Evolutionary conservation across 164 flowering plant genomes (phyloP), one percentile per base, ranked within the genome.

Genomic region (Magnolia officinalis): DNA sequence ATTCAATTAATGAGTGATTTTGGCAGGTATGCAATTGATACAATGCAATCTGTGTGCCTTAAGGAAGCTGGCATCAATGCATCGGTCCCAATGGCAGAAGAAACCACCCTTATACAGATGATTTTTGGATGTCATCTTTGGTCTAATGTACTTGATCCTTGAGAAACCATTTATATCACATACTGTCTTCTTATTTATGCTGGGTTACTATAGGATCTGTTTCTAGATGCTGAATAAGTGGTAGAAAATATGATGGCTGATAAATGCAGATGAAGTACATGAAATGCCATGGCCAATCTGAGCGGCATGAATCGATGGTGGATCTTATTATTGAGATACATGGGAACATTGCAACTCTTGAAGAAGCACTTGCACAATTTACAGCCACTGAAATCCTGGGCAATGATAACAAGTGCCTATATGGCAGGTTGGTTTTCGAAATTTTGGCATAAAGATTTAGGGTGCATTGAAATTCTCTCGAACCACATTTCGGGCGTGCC

Each of bases 111-210:
- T 13, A 73, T 91, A 55, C 92, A 92, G 77, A 89, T 92, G 50
- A 92, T 93, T 26, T 95, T 95, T 86, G 98, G 98, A 63, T 98
- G 99, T 72, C 90, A 95, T 75, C 95, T 95, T 77, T 91, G 87
- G 19, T 95, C 99, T 37, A 92, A 92, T 94, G 99, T 95, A 81
- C 45, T 58, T 49, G 18, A 14, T 16, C 2, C 26, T 58, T 16
- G 55, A 18, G 16, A 10, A 10, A 21, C 6, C 18, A 23, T 21
- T 72, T 19, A 13, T n/a, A 52, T 19, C 21, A 10, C 37, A 10
- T 50, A 10, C 31, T 18, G 20, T 1, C 13, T 74, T 4, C 1
- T 61, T 45, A 26, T 26, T 66, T 61, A 8, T 58, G 67, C 20
- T 72, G 14, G 45, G 6, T 72, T n/a, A 52, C 4, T 24, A 18